phyloP scores from a whole-genome alignment of 2,329 filamentous ascomycete species.

The Colletotrichum incanum region DNA sequence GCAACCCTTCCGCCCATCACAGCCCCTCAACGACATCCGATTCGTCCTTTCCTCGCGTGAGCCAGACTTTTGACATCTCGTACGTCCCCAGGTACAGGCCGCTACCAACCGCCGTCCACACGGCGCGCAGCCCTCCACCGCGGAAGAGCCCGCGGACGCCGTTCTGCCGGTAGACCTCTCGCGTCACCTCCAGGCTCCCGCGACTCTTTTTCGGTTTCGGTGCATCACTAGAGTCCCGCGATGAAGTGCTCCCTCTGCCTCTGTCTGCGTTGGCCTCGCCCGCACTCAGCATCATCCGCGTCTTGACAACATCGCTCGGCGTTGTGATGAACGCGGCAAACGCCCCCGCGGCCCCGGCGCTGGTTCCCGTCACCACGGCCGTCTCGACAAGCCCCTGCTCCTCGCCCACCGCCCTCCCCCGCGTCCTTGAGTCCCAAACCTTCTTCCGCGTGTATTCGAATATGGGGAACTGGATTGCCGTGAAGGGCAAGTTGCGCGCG shows the following conservation, averaged over 20 bases:
- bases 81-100: conserved; percentile 91
- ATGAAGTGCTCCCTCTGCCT: conserved; percentile 2
- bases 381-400: conserved; percentile 71
- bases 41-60: conserved; percentile 62
- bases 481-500: conserved; percentile 88
- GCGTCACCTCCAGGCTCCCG: conserved; percentile 72
- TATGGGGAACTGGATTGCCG: conserved; percentile 89
- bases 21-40: conserved; percentile 55
- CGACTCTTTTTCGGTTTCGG: background rate
- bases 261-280: conserved; percentile 51
- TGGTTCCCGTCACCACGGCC: conserved; percentile 79
- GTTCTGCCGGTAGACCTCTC: conserved; percentile 75
- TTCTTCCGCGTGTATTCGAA: conserved; percentile 79
- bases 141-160: conserved; percentile 84
- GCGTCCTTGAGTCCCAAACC: conserved; percentile 60
- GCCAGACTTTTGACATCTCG: conserved; percentile 81
- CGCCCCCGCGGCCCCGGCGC: conserved; percentile 81
- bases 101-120: conserved; percentile 87
- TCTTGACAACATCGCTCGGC: conserved; percentile 92
- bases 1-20: conserved; percentile 40
- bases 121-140: conserved; percentile 79
- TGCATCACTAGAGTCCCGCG: background rate
- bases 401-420: conserved; percentile 47
- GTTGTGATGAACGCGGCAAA: conserved; percentile 87
- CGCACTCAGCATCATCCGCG: conserved; percentile 85